These are phyloP conservation scores for Dinochytrium kinnereticum DNA, from an alignment of 371 early-diverging fungal genomes.

Conservation along the genomic window DNA sequence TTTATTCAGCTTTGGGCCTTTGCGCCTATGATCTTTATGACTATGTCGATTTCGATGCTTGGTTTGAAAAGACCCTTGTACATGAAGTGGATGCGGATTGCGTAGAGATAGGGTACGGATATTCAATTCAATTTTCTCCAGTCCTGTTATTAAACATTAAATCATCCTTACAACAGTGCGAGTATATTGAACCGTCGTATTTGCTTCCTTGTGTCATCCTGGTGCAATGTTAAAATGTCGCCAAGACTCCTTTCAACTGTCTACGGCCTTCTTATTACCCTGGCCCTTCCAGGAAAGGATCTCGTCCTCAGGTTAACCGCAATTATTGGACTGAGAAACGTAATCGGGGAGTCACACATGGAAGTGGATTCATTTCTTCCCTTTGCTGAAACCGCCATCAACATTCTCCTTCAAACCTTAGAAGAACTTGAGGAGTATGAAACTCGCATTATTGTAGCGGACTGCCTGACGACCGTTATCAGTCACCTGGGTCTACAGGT, in stretches of 20 bases:
- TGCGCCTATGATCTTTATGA: constrained; percentile 86
- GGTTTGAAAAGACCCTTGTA: constrained; percentile 65
- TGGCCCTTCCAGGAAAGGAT: constrained; percentile 47
- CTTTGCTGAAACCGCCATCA: constrained; percentile 69
- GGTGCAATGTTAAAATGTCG: constrained; percentile 81
- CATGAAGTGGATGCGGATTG: constrained; percentile 2
- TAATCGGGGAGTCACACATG: constrained; percentile 73
- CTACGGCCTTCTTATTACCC: constrained; percentile 72
- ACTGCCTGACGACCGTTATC: constrained; percentile 75
- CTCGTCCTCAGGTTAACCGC: constrained; percentile 86
- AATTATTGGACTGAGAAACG: constrained; percentile 64
- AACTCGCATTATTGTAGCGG: constrained; percentile 75
- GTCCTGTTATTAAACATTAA: too few relatives aligned
- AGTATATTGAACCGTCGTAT: constrained; percentile 76
- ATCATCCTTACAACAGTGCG: constrained; percentile 43
- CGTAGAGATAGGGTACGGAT: constrained; percentile 35
- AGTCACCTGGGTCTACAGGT: constrained; percentile 76
- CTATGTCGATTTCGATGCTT: constrained; percentile 78
- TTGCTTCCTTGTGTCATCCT: constrained; percentile 84
- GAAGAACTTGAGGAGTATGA: constrained; percentile 77
- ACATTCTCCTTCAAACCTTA: constrained; percentile 61
- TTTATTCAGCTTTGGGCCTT: constrained; percentile 81
- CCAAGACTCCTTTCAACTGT: constrained; percentile 67
- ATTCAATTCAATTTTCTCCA: neutral
- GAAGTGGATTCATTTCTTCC: constrained; percentile 72